phyloP scores from a whole-genome alignment of 768 basidiomycete genomes.

The Xerocomus brunneocitrinus region DNA sequence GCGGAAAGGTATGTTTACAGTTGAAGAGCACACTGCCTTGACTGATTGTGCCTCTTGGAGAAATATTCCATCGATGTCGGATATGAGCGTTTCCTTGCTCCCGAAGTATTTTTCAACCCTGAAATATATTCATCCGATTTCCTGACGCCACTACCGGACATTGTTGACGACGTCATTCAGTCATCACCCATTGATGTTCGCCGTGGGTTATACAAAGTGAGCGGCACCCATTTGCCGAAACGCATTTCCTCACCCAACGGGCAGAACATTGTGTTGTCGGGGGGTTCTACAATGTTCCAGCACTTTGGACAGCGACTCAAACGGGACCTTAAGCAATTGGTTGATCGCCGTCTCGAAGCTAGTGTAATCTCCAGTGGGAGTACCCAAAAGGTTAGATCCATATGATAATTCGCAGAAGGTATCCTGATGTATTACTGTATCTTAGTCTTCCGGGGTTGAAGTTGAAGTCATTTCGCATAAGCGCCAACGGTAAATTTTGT shows the following conservation, averaged over 20 bases:
- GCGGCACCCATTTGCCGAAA: background rate
- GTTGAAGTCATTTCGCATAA: constrained; percentile 99
- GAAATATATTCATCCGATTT: constrained; percentile 98
- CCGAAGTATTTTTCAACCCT: constrained; percentile 99
- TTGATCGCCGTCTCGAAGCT: constrained; percentile 83
- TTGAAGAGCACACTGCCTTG: background rate
- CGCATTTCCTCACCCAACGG: background rate
- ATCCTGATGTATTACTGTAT: constrained; percentile 3
- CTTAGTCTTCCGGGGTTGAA: constrained; percentile 90
- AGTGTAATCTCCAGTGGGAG: constrained; percentile 73
- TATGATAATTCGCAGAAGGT: background rate
- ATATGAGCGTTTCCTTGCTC: constrained; percentile 97
- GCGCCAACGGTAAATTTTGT: constrained; percentile 68
- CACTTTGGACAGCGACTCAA: constrained; percentile 97
- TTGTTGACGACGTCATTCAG: constrained; percentile 95
- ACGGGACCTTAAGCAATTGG: constrained; percentile 90
- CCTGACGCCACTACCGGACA: constrained; percentile 90
- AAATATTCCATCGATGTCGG: constrained; percentile 94
- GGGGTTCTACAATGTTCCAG: constrained; percentile 99
- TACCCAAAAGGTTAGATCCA: constrained; percentile 56
- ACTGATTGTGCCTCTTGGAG: constrained; percentile 37
- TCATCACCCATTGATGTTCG: constrained; percentile 95
- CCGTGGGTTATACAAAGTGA: constrained; percentile 90
- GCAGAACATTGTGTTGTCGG: constrained; percentile 94
- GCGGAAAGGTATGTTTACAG: constrained; percentile 63